These are phyloP conservation scores for Melaleuca quinquenervia DNA, from an alignment of 345 rosid genomes.

Conservation along the genomic window DNA sequence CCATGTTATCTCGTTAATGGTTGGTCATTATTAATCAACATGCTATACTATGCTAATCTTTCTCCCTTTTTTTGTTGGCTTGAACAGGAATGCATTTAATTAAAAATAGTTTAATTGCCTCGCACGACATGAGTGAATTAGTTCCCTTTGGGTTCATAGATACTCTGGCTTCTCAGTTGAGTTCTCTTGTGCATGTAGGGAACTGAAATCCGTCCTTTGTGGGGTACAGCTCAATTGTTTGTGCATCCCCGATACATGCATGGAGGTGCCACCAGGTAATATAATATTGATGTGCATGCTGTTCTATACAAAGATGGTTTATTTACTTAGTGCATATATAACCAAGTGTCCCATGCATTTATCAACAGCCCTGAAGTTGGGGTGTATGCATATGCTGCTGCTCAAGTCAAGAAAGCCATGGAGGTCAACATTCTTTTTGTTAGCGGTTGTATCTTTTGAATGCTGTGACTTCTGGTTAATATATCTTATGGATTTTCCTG, in stretches of 20 bases:
- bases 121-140: not conserved
- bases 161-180: not conserved
- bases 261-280: slow-evolving; percentile 91
- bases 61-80: not conserved
- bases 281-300: not conserved
- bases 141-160: not conserved
- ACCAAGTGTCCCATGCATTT: not conserved
- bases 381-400: slow-evolving; percentile 92
- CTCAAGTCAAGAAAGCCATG: slow-evolving; percentile 95
- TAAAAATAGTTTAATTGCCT: not conserved
- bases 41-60: not conserved
- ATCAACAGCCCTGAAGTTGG: slow-evolving; percentile 61
- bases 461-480: not conserved
- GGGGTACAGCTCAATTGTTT: slow-evolving; percentile 98
- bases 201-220: slow-evolving; percentile 56
- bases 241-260: slow-evolving; percentile 97
- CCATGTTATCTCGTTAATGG: not conserved
- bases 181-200: slow-evolving; percentile 29
- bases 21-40: not conserved
- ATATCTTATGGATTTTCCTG: not conserved
- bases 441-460: not conserved
- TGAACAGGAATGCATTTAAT: not conserved
- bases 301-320: not conserved
- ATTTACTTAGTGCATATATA: not conserved
- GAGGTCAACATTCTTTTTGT: slow-evolving; percentile 35